Percentiles rank a stretch among this genome's conserved stretches.
phyloP scores from a whole-genome alignment of 2,329 filamentous ascomycete species.

The Fusarium pseudograminearum region DNA sequence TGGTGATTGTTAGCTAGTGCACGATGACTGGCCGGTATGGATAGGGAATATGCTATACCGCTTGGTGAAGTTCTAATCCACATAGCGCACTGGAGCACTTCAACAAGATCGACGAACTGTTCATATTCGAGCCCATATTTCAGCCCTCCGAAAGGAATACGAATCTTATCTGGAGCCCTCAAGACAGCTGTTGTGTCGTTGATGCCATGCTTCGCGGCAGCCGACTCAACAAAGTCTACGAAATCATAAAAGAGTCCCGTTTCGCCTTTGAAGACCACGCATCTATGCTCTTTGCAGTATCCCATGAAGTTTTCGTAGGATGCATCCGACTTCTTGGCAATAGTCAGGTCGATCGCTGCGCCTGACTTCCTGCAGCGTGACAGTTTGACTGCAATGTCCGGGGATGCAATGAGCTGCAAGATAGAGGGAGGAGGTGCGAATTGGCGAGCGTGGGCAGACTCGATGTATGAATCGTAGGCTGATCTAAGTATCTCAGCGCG shows the following conservation, averaged over 20 bases:
- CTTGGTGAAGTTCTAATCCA: conserved; percentile 31
- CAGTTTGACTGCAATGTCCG: conserved; percentile 26
- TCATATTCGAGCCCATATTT: conserved; percentile 38
- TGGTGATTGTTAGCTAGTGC: not conserved
- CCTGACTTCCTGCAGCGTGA: conserved; percentile 15
- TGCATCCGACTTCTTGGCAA: conserved; percentile 29
- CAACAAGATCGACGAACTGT: conserved; percentile 42
- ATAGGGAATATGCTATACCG: conserved; percentile 25
- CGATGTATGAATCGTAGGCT: conserved; percentile 35
- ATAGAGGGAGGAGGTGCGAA: conserved; percentile 6
- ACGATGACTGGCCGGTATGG: not conserved
- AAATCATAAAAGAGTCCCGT: conserved; percentile 34
- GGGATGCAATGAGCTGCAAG: conserved; percentile 27
- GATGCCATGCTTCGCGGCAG: conserved; percentile 4
- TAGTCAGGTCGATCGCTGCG: conserved; percentile 19
- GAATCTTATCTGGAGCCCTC: conserved; percentile 30
- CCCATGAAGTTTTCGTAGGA: conserved; percentile 44
- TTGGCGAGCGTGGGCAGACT: conserved; percentile 8
- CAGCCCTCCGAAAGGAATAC: conserved; percentile 40
- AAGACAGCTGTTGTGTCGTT: conserved; percentile 23
- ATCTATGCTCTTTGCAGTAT: conserved; percentile 31
- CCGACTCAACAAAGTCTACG: conserved; percentile 29
- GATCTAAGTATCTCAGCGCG: conserved; percentile 21
- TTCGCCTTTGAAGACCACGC: conserved; percentile 44
- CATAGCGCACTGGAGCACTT: conserved; percentile 46